Evolutionary conservation across 2,329 filamentous ascomycete genomes (phyloP), one percentile per base, ranked within the genome.

Genomic region (Colletotrichum theobromicola): DNA sequence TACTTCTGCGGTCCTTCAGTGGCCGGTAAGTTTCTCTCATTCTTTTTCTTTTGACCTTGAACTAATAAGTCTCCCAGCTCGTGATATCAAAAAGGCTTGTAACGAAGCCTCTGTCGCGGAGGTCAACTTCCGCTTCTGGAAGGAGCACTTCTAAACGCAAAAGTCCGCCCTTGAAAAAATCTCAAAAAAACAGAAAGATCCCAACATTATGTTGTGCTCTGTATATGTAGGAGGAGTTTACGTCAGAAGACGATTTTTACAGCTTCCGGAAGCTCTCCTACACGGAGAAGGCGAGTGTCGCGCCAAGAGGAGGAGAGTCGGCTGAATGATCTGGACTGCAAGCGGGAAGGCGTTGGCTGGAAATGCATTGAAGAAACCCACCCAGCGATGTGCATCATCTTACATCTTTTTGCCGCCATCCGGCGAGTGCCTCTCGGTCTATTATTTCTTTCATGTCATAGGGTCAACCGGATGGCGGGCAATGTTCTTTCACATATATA

Each of bases 81-180:
- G 95, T 78, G 92, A 95, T 80, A 98, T 99, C 82, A 93, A 94
- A 84, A 91, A 92, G 81, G 96, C 96, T 18, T 94, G 94, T 78
- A 94, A 93, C 81, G 84, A 88, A 67, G 93, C 93, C 18, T 94
- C 92, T 15, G 92, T 90, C 46, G 91, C 91, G 76, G 94, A 98
- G 78, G 95, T 99, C 72, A 91, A 93, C 80, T 99, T 98, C 87
- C 94, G 95, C 80, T 99, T 99, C 88, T 99, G 97, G 97, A 99
- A 99, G 88, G 97, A 99, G 85, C 96, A 99, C 82, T 93, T 93
- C 82, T 93, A 89, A 82, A 75, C 76, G 72, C 57, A 55, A 32
- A 63, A 21, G 15, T 62, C 32, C 32, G 55, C 50, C 30, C 30
- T 18, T 32, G 7, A 67, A 42, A 30, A 58, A 69, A 32, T 60